These are phyloP conservation scores for Lipomyces sp. DNA, from an alignment of 805 yeast species.

Conservation along the genomic window DNA sequence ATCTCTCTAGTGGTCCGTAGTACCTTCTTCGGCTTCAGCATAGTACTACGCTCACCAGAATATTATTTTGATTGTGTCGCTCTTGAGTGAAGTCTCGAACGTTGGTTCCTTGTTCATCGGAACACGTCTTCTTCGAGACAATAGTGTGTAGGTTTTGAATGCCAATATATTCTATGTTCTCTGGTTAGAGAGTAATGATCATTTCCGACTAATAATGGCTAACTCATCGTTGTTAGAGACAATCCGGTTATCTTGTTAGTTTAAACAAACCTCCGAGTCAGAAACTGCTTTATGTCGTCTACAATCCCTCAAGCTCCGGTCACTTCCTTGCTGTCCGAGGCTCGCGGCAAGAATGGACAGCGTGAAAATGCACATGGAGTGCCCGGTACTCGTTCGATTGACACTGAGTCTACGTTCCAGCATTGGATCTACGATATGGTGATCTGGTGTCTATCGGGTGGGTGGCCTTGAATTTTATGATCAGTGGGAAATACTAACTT, in stretches of 20 bases:
- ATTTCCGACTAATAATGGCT: not conserved
- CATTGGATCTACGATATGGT: slow-evolving; percentile 47
- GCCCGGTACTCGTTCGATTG: slow-evolving; percentile 23
- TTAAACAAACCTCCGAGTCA: not conserved
- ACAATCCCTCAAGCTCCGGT: slow-evolving; percentile 3
- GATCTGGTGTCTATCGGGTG: slow-evolving; percentile 45
- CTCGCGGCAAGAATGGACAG: not conserved
- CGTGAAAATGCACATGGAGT: not conserved
- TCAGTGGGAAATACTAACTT: not conserved
- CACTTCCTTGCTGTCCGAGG: slow-evolving; percentile 1
- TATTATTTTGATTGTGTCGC: not conserved
- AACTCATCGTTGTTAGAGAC: not conserved
- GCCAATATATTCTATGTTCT: not conserved
- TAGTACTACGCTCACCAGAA: not conserved
- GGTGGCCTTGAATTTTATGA: slow-evolving; percentile 18
- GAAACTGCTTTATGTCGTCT: not conserved
- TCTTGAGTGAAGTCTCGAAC: not conserved
- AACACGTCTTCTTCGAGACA: not conserved
- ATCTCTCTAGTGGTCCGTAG: not conserved
- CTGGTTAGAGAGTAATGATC: not conserved
- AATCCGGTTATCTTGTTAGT: not conserved
- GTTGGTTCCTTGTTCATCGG: not conserved
- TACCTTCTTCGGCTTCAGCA: not conserved
- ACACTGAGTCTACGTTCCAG: slow-evolving; percentile 32
- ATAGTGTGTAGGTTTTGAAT: not conserved